Evolutionary conservation across 352 stramenopile genomes (phyloP).

Genomic region (Phytopythium kandeliae): DNA sequence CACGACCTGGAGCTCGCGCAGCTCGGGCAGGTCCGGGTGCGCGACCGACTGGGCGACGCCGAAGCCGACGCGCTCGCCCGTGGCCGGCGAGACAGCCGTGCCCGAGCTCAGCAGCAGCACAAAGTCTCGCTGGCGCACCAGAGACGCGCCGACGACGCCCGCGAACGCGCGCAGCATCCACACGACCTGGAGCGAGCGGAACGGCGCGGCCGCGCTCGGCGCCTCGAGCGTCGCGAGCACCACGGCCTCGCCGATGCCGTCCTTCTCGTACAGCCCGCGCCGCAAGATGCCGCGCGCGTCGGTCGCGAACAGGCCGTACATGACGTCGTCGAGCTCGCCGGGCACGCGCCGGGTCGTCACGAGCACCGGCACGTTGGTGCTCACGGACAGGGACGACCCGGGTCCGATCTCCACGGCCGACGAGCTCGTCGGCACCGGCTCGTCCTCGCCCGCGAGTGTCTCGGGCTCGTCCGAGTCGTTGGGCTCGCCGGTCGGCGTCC

Average conservation of each 20-base stretch:
- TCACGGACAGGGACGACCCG: slow-evolving; percentile 32
- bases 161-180: slow-evolving; percentile 41
- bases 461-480: background rate
- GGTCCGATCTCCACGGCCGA: slow-evolving; percentile 37
- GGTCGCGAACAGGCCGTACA: slow-evolving; percentile 38
- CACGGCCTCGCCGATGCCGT: slow-evolving; percentile 29
- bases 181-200: slow-evolving; percentile 31
- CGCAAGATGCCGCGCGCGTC: slow-evolving; percentile 29
- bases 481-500: background rate
- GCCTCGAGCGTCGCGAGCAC: slow-evolving; percentile 33
- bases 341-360: slow-evolving; percentile 25
- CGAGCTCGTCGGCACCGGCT: slow-evolving; percentile 1
- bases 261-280: slow-evolving; percentile 23
- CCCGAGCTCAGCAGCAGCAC: slow-evolving; percentile 28
- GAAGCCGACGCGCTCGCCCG: slow-evolving; percentile 40
- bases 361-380: slow-evolving; percentile 26
- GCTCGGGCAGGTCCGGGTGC: slow-evolving; percentile 31
- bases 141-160: slow-evolving; percentile 18
- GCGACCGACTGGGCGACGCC: slow-evolving; percentile 39
- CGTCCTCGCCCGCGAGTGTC: background rate
- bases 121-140: slow-evolving; percentile 34
- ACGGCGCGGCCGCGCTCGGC: slow-evolving; percentile 29
- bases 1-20: slow-evolving; percentile 26
- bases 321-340: slow-evolving; percentile 41
- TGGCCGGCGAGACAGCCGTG: slow-evolving; percentile 19